Evolutionary conservation across 257 asterid genomes (phyloP).

Genomic region (Solanum raphanifolium): DNA sequence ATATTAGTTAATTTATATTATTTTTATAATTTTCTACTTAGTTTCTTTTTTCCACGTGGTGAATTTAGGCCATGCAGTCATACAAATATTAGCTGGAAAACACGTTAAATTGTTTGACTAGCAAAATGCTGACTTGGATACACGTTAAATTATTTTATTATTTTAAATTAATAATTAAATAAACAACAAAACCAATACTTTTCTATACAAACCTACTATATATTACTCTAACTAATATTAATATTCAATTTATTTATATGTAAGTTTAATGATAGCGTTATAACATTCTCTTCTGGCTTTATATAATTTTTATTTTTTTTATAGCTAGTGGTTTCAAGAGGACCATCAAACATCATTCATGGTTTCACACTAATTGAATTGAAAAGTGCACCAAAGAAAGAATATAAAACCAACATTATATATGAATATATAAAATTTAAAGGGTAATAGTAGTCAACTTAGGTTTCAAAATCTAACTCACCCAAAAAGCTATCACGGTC

Average conservation of each 20-base stretch:
- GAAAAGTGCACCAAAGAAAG: background rate
- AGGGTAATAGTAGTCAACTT: background rate
- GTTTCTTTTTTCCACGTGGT: background rate
- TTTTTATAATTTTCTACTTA: background rate
- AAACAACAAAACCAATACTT: background rate
- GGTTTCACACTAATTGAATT: background rate
- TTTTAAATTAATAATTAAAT: background rate
- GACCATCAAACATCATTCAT: background rate
- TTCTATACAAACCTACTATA: background rate
- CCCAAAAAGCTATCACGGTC: accelerated
- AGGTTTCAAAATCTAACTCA: background rate
- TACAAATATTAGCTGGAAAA: background rate
- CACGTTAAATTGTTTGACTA: background rate
- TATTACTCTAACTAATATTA: background rate
- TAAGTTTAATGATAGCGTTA: background rate
- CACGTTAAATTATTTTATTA: background rate
- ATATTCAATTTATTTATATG: background rate
- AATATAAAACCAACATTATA: background rate
- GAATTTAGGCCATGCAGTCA: background rate
- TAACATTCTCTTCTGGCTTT: background rate
- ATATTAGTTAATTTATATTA: too few relatives aligned
- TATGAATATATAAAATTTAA: background rate
- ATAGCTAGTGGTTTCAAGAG: background rate
- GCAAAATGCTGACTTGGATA: constrained; percentile 1
- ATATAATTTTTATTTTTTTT: background rate